Percentiles rank a stretch among this genome's conserved stretches.
phyloP scores from a whole-genome alignment of 2,329 filamentous ascomycete genomes.

The Neurospora sp. region DNA sequence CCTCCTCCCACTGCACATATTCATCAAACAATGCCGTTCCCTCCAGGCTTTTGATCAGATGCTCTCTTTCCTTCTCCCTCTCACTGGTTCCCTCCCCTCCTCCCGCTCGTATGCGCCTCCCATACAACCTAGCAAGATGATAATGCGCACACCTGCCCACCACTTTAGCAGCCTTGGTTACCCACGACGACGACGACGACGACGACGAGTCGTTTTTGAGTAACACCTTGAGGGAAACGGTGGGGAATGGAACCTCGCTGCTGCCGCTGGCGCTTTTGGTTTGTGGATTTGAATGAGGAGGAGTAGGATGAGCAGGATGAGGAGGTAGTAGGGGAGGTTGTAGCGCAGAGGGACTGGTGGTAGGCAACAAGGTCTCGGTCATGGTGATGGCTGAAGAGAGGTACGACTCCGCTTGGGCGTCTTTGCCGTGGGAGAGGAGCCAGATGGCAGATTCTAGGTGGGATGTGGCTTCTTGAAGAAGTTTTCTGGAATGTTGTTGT shows the following conservation, averaged over 20 bases:
- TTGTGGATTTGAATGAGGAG: background rate
- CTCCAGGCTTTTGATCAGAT: constrained; percentile 3
- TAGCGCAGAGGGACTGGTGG: background rate
- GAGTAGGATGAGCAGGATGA: background rate
- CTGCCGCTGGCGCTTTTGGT: background rate
- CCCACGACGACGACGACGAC: background rate
- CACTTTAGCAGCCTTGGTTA: constrained; percentile 1
- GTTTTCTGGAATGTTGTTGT: background rate
- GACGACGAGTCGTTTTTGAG: background rate
- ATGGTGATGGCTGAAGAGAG: background rate
- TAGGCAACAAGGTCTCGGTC: background rate
- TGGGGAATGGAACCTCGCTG: background rate
- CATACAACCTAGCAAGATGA: background rate
- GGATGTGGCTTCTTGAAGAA: background rate
- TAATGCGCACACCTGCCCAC: constrained; percentile 7
- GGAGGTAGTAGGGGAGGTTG: background rate
- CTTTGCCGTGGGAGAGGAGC: constrained; percentile 3
- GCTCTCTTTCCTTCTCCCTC: background rate
- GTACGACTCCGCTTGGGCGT: constrained; percentile 2
- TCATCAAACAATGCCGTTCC: constrained; percentile 9
- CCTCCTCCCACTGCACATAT: constrained; percentile 12
- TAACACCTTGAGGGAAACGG: background rate
- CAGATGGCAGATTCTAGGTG: constrained; percentile 3
- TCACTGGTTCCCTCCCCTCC: constrained; percentile 2
- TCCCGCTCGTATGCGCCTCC: background rate